These are phyloP conservation scores for Calocera cornea DNA, from an alignment of 768 basidiomycete species.

Conservation along the genomic window DNA sequence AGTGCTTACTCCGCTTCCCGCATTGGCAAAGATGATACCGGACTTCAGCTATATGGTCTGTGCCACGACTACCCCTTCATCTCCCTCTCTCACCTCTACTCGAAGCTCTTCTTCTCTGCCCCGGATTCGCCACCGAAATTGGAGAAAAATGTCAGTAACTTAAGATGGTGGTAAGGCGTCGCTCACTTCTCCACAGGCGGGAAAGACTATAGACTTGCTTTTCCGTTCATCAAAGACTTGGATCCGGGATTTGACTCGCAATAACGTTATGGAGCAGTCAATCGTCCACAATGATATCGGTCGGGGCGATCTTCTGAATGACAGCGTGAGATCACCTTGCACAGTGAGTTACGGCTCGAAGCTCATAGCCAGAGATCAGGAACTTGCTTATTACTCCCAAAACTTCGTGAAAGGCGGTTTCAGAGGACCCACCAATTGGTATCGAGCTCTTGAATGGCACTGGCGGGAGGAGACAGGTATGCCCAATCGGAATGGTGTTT, in stretches of 20 bases:
- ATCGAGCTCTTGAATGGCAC: background rate
- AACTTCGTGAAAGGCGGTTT: background rate
- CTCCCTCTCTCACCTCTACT: background rate
- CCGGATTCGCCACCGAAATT: constrained; percentile 40
- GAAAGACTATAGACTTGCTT: constrained; percentile 6
- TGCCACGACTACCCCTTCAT: background rate
- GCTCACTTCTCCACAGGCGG: background rate
- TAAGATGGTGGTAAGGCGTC: background rate
- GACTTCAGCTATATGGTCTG: constrained; percentile 53
- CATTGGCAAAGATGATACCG: constrained; percentile 39
- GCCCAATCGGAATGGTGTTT: background rate
- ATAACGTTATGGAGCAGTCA: background rate
- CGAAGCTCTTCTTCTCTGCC: constrained; percentile 34
- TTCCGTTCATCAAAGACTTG: constrained; percentile 1
- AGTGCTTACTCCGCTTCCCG: constrained; percentile 36
- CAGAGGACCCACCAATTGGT: constrained; percentile 1
- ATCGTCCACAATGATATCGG: background rate
- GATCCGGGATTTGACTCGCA: background rate
- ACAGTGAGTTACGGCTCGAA: too few species aligned
- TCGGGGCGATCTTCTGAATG: background rate
- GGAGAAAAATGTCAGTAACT: constrained; percentile 38
- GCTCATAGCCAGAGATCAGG: background rate
- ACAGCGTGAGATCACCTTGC: background rate
- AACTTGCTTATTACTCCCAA: background rate
- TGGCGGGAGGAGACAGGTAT: background rate